Evolutionary conservation across 2,329 filamentous ascomycete species (phyloP).

Genomic region (Pseudocercospora fijiensis): DNA sequence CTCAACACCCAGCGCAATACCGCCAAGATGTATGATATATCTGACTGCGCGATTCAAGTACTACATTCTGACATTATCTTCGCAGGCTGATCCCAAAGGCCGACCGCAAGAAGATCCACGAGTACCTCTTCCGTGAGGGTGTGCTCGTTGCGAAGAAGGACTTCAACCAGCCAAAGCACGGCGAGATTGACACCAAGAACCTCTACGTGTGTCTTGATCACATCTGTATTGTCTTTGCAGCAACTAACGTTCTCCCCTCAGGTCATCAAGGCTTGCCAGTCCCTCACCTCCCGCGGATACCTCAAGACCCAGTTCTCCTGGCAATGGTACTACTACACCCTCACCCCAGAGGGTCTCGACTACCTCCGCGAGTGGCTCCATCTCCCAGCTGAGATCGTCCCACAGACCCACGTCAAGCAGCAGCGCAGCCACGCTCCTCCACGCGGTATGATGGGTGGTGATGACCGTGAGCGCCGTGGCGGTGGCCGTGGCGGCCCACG

Average conservation of each 20-base stretch:
- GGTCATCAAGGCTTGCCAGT: conserved; percentile 98
- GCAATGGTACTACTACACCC: conserved; percentile 99
- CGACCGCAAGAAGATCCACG: conserved; percentile 99
- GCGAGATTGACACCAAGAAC: conserved; percentile 99
- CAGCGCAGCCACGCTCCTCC: conserved; percentile 97
- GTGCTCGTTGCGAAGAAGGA: conserved; percentile 98
- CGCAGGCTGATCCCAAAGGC: conserved; percentile 97
- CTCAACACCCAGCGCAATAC: conserved; percentile 31
- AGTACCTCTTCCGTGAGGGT: conserved; percentile 89
- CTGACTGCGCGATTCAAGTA: background rate
- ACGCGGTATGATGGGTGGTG: conserved; percentile 87
- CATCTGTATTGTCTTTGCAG: background rate
- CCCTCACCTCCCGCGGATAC: conserved; percentile 94
- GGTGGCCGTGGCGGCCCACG: conserved; percentile 76
- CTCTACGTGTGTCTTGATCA: conserved; percentile 65
- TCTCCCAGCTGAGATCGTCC: conserved; percentile 98
- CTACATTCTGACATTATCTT: conserved; percentile 10
- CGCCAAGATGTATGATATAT: conserved; percentile 45
- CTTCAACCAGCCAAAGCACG: conserved; percentile 97
- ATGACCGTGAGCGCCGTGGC: conserved; percentile 72
- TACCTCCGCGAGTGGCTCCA: conserved; percentile 99
- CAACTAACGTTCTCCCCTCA: conserved; percentile 33
- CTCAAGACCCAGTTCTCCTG: conserved; percentile 99
- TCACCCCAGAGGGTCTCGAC: conserved; percentile 98
- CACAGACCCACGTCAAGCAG: conserved; percentile 99